phyloP scores from a whole-genome alignment of 2,329 filamentous ascomycete genomes.

The Hymenoscyphus linearis region DNA sequence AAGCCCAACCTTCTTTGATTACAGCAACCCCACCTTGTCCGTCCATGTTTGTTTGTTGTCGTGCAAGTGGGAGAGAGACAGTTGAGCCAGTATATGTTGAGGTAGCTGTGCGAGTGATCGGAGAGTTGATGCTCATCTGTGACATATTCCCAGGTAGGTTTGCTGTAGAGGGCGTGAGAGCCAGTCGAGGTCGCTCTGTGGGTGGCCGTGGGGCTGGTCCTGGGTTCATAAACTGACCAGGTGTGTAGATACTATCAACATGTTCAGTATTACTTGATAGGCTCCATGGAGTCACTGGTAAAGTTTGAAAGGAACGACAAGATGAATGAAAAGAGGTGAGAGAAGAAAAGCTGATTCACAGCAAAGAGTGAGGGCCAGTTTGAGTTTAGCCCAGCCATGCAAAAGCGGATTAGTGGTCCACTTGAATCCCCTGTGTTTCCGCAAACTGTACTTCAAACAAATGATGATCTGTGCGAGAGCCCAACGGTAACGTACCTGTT shows the following conservation, averaged over 20 bases:
- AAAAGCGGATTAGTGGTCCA: conserved; percentile 8
- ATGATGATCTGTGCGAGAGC: conserved; percentile 18
- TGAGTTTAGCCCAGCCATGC: conserved; percentile 14
- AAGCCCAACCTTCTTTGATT: conserved; percentile 77
- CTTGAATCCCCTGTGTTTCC: conserved; percentile 23
- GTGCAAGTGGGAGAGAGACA: conserved; percentile 65
- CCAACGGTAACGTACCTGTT: conserved; percentile 26
- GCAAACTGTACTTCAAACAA: conserved; percentile 16
- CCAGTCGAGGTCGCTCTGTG: conserved; percentile 73
- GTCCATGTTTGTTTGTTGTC: conserved; percentile 50
- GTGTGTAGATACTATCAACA: conserved; percentile 47
- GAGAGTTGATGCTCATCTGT: conserved; percentile 67
- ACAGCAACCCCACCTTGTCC: conserved; percentile 64
- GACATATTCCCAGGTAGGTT: conserved; percentile 75
- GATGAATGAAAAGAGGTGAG: conserved; percentile 2
- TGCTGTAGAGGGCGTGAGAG: conserved; percentile 66
- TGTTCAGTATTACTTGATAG: background rate
- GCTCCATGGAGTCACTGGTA: background rate
- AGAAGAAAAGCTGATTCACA: conserved; percentile 4
- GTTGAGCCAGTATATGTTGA: conserved; percentile 67
- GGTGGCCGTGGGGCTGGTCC: conserved; percentile 90
- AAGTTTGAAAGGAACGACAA: background rate
- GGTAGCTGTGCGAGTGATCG: conserved; percentile 59
- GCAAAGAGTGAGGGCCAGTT: conserved; percentile 3
- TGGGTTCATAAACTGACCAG: conserved; percentile 87